A percentile compares a stretch with the other conserved stretches of the same genome.
These are phyloP conservation scores for Auricularia sp. DNA, from an alignment of 768 basidiomycete genomes.

Conservation along the genomic window DNA sequence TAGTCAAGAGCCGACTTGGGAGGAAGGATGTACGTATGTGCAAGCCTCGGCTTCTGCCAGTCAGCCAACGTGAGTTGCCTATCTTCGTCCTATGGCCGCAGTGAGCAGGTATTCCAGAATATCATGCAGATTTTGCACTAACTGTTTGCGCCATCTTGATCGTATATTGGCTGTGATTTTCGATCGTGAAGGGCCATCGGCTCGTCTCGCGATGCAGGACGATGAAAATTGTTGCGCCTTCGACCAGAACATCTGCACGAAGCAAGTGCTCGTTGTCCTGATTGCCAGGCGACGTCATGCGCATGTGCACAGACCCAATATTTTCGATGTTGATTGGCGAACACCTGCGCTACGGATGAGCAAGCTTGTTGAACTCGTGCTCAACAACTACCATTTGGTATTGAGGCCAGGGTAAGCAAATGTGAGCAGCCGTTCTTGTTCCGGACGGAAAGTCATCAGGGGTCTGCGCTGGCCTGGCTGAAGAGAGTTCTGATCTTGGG, in stretches of 20 bases:
- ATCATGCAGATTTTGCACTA: slow-evolving; percentile 9
- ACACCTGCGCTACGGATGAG: slow-evolving; percentile 47
- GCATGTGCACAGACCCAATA: slow-evolving; percentile 74
- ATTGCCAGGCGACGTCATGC: slow-evolving; percentile 36
- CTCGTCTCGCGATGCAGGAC: slow-evolving; percentile 54
- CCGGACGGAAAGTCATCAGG: slow-evolving; percentile 54
- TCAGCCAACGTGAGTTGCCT: slow-evolving; percentile 31
- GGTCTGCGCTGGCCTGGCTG: slow-evolving; percentile 59
- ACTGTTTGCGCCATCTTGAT: slow-evolving; percentile 71
- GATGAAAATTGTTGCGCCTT: slow-evolving; percentile 86
- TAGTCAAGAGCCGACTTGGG: slow-evolving; percentile 53
- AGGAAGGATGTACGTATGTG: slow-evolving; percentile 39
- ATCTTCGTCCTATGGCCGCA: slow-evolving; percentile 31
- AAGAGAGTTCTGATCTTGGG: slow-evolving; percentile 49
- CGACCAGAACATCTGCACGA: slow-evolving; percentile 67
- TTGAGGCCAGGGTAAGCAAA: slow-evolving; percentile 81
- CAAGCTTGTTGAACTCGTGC: slow-evolving; percentile 4
- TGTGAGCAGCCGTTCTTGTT: slow-evolving; percentile 66
- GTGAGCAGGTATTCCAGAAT: slow-evolving; percentile 2
- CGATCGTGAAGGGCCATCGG: slow-evolving; percentile 81
- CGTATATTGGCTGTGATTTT: slow-evolving; percentile 73
- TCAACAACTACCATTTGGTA: slow-evolving; percentile 54
- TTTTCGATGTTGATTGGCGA: slow-evolving; percentile 86
- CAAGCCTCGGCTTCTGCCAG: slow-evolving; percentile 13
- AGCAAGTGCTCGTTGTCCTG: slow-evolving; percentile 44